phyloP scores from a whole-genome alignment of 352 stramenopile species.

The Globisporangium nunn region DNA sequence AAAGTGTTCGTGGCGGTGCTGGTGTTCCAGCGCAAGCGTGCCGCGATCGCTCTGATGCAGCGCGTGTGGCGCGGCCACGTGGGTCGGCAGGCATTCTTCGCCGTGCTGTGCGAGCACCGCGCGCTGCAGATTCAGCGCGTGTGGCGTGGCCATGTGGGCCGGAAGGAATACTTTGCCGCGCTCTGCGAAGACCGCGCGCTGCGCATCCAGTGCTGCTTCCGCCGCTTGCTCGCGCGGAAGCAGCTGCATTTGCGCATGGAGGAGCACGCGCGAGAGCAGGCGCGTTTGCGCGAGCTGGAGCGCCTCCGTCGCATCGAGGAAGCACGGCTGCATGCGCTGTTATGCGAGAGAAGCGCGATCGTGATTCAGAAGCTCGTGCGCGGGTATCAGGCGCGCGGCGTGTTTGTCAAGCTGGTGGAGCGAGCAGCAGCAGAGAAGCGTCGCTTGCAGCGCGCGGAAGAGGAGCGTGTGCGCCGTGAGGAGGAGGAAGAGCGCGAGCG shows the following conservation, averaged over 20 bases:
- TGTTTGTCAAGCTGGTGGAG: constrained; percentile 28
- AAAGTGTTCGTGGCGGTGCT: constrained; percentile 39
- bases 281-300: constrained; percentile 22
- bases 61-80: constrained; percentile 30
- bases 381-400: constrained; percentile 38
- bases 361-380: constrained; percentile 38
- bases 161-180: constrained; percentile 22
- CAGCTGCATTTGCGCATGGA: constrained; percentile 20
- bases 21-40: constrained; percentile 24
- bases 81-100: constrained; percentile 17
- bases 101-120: constrained; percentile 21
- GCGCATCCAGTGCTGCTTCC: constrained; percentile 42
- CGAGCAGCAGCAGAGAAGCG: constrained; percentile 29
- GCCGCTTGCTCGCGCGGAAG: constrained; percentile 29
- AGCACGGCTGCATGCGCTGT: constrained; percentile 10
- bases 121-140: constrained; percentile 41
- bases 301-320: constrained; percentile 9
- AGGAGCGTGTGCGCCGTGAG: constrained; percentile 16
- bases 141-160: constrained; percentile 33
- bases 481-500: constrained; percentile 19
- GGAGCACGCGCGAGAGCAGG: constrained; percentile 27
- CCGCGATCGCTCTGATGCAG: constrained; percentile 17
- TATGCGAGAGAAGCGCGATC: constrained; percentile 27
- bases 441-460: constrained; percentile 19
- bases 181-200: constrained; percentile 35